These are phyloP conservation scores for Epithele typhae DNA, from an alignment of 768 basidiomycete genomes.

Conservation along the genomic window DNA sequence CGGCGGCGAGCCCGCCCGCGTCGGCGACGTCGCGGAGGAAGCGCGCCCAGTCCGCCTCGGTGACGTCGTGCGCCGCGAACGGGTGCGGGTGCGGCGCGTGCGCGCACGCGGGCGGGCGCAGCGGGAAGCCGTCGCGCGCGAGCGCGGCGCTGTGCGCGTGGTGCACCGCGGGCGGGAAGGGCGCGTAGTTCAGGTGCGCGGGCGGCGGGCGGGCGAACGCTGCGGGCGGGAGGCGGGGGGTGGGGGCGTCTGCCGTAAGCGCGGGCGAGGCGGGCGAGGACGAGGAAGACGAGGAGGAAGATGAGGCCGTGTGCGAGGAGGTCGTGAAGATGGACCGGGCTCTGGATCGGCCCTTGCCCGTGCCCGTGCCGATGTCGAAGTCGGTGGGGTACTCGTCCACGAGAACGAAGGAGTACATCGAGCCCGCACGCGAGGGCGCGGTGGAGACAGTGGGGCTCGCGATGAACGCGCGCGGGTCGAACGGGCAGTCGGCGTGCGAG, in stretches of 20 bases:
- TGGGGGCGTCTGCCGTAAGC: not conserved
- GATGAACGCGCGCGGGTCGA: no score
- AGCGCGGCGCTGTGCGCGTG: conserved; percentile 4
- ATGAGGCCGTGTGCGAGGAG: not conserved
- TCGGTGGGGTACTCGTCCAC: no score
- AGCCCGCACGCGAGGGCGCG: no score
- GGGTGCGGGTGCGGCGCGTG: conserved; percentile 34
- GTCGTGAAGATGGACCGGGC: not conserved
- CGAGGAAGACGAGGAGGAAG: not conserved
- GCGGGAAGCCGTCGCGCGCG: conserved; percentile 9
- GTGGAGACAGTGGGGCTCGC: no score
- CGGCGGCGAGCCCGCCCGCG: conserved; percentile 1
- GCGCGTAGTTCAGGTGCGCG: not conserved
- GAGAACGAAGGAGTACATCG: no score
- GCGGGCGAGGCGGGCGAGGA: not conserved
- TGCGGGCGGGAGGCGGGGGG: not conserved
- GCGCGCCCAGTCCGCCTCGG: conserved; percentile 40
- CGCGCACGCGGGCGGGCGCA: conserved; percentile 32
- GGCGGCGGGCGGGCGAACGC: conserved; percentile 2
- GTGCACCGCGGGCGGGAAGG: conserved; percentile 7
- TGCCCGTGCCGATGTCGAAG: no score
- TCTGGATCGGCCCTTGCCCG: no score
- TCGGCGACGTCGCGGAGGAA: conserved; percentile 6
- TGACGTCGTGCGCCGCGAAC: conserved; percentile 44
- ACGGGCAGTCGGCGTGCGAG: no score